These are phyloP conservation scores for Butyriboletus loyo DNA, from an alignment of 768 basidiomycete genomes.

Conservation along the genomic window DNA sequence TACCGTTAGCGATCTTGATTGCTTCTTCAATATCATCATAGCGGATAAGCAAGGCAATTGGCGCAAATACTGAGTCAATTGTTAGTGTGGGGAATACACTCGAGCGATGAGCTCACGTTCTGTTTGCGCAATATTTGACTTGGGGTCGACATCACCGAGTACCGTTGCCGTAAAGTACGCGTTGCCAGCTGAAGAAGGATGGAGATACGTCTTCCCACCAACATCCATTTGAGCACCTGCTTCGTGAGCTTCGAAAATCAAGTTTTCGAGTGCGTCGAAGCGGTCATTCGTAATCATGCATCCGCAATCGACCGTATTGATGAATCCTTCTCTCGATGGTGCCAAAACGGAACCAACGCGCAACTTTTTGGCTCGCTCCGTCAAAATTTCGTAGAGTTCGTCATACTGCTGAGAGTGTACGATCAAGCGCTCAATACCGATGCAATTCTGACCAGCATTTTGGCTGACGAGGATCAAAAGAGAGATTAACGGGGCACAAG, in stretches of 20 bases:
- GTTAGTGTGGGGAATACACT: conserved; percentile 10
- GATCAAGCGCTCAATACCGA: conserved; percentile 91
- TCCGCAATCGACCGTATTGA: conserved; percentile 78
- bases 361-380: conserved; percentile 61
- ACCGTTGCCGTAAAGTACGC: conserved; percentile 88
- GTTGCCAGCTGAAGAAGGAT: conserved; percentile 67
- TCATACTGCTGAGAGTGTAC: conserved; percentile 80
- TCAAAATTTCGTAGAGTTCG: conserved; percentile 63
- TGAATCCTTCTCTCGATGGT: conserved; percentile 61
- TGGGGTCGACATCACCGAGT: conserved; percentile 68
- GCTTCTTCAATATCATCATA: conserved; percentile 86
- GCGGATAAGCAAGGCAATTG: conserved; percentile 81
- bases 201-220: conserved; percentile 65
- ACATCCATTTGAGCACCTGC: conserved; percentile 60
- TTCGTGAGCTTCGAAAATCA: conserved; percentile 67
- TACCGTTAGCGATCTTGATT: conserved; percentile 83
- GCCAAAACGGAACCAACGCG: conserved; percentile 78
- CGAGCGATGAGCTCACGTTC: conserved; percentile 52
- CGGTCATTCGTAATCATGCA: conserved; percentile 79
- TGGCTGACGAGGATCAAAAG: conserved; percentile 51
- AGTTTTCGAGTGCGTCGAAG: conserved; percentile 62
- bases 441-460: conserved; percentile 94
- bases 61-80: conserved; percentile 79
- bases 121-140: conserved; percentile 73
- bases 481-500: background rate